Base-by-base conservation (phyloP, 2,329 filamentous ascomycete species). In the Fusarium nisikadoi region DNA sequence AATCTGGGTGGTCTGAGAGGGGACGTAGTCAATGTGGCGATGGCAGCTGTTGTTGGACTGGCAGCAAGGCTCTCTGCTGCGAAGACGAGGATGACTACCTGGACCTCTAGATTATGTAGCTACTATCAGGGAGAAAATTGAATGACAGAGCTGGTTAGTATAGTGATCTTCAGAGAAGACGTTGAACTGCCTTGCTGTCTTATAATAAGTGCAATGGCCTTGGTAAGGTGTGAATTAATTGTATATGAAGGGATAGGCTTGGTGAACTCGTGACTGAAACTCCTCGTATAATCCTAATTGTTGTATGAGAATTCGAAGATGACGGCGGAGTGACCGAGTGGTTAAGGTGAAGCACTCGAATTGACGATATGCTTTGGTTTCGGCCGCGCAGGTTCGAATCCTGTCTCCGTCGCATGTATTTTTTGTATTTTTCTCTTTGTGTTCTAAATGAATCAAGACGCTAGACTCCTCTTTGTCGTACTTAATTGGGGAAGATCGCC, bases 241-340 rank as follows among this genome's bases (percentile, higher is more conserved):
- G 23, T 25, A 25, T 25, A 25, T 25, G 23, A 25, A 25, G 23
- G 23, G 23, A 25, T 5, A 3, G 23, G 23, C 10, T 33, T 33
- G 10, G n/a, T 13, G 39, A 20, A 8, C 5, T 49, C 7, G 27
- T 29, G 27, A 8, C 3, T 0, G 2, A 4, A 0, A 0, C 0
- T 1, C 0, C 3, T 1, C 1, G 1, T 16, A 52, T 52, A 10
- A 2, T 0, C 0, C 4, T 3, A 5, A 52, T 1, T 17, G 3
- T 0, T 2, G 1, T 0, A 0, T 0, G 0, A 2, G 2, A 13
- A 8, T 27, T 39, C 5, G 1, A 29, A 39, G 33, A 53, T 53
- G 49, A 53, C 49, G 49, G 49, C 49, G 49, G 49, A 53, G 49
- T 53, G 49, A 53, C 49, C 49, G 49, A 53, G 49, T 53, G 49